Evolutionary conservation across 345 rosid species (phyloP), one percentile per base, ranked within the genome.

Genomic region (Capsella bursapastoris): DNA sequence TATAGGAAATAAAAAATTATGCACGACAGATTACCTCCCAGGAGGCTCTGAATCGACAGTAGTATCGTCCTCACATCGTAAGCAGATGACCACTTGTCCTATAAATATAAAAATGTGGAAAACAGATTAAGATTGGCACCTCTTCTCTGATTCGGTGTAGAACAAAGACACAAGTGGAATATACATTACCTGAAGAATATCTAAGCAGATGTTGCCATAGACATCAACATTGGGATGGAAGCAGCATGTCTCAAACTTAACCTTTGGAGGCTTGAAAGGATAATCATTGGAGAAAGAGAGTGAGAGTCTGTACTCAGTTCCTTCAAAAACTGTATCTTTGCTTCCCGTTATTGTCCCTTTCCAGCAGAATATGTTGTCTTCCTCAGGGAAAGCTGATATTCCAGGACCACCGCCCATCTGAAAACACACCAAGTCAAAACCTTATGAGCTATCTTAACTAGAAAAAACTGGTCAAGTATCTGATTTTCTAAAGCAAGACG

Each of bases 51-150:
- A 81, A 95, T 95, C 0, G 97, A 95, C 3, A 95, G 34, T 73
- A 95, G 78, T 47, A 92, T 92, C 14, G 97, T 88, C 79, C 97
- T 84, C 18, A 92, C 97, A 82, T 95, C 99, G 64, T 95, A 95
- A 10, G 99, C 99, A 15, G 99, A 95, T 16, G 97, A 95, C 97
- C 97, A 95, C 79, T 95, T 89, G 74, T 92, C 97, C 99, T 94
- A 60, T 61, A 64, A 71, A 60, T 5, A 45, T 37, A 15, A 75
- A 5, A 31, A 45, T 16, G 13, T 3, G 18, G 29, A 27, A 29
- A 29, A 38, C 37, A 0, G 22, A 22, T 64, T 57, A 37, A 14
- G n/a, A 45, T 63, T 32, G 57, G 3, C 6, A 18, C 34, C 59
- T 51, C 8, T 27, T 22, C 11, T 60, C 37, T 41, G 48, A 49